phyloP scores from a whole-genome alignment of 805 yeast species.

The Candida krabiensis region DNA sequence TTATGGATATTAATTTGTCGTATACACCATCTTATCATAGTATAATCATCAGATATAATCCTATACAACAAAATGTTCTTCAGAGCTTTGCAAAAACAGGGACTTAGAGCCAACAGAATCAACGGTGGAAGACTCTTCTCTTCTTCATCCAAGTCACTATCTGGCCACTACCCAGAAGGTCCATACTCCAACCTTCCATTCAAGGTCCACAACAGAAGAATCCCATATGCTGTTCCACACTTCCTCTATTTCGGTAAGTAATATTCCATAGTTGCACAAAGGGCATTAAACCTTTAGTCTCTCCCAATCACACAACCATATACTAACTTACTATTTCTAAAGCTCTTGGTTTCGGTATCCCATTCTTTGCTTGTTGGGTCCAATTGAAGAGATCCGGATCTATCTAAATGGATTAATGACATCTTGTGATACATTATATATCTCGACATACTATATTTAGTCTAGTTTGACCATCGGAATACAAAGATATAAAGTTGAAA shows the following conservation, averaged over 20 bases:
- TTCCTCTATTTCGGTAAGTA: slow-evolving; percentile 70
- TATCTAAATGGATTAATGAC: slow-evolving; percentile 25
- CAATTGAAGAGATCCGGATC: slow-evolving; percentile 88
- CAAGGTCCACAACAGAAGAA: slow-evolving; percentile 88
- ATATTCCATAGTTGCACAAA: not conserved
- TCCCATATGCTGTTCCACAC: slow-evolving; percentile 83
- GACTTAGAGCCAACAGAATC: slow-evolving; percentile 21
- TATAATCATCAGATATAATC: not conserved
- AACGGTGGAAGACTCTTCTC: slow-evolving; percentile 47
- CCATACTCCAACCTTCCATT: slow-evolving; percentile 92
- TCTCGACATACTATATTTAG: not conserved
- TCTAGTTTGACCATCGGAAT: slow-evolving; percentile 2
- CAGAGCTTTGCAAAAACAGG: slow-evolving; percentile 29
- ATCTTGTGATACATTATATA: not conserved
- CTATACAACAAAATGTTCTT: slow-evolving; percentile 27
- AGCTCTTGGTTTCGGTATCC: slow-evolving; percentile 66
- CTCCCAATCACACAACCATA: no score
- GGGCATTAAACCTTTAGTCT: no score
- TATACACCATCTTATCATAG: not conserved
- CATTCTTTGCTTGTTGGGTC: slow-evolving; percentile 76
- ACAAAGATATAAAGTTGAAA: slow-evolving; percentile 2
- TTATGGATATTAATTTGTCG: not conserved
- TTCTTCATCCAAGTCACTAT: slow-evolving; percentile 46
- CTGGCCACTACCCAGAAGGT: slow-evolving; percentile 66
- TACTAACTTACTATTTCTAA: slow-evolving; percentile 19